These are phyloP conservation scores for Wallacemonas collosoma DNA, from an alignment of 208 protist species.

Conservation along the genomic window DNA sequence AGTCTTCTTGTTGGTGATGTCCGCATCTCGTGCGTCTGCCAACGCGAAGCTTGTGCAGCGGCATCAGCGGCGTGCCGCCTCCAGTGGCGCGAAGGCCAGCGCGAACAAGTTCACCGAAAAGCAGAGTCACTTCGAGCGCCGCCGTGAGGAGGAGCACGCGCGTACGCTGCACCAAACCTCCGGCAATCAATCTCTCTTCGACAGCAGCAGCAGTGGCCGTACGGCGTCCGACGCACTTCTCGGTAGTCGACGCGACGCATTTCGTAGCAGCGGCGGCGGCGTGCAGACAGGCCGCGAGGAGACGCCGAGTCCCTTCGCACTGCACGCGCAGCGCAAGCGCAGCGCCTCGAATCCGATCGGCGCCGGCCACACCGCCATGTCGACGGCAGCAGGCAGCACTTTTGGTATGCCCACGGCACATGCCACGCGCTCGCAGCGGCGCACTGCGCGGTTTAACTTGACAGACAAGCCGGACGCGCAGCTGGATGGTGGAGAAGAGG, in stretches of 20 bases:
- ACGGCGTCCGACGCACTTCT: conserved; percentile 13
- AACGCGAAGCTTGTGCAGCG: conserved; percentile 60
- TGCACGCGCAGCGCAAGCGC: conserved; percentile 12
- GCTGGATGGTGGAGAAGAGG: neutral
- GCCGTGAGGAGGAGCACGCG: conserved; percentile 70
- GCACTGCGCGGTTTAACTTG: conserved; percentile 42
- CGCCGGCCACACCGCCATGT: conserved; percentile 9
- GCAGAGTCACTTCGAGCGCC: conserved; percentile 79
- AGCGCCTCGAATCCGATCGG: conserved; percentile 7
- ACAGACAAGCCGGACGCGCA: neutral
- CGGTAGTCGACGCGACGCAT: neutral
- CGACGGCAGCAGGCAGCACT: conserved; percentile 26
- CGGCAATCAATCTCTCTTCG: conserved; percentile 12
- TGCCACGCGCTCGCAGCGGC: conserved; percentile 36
- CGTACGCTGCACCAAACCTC: conserved; percentile 26
- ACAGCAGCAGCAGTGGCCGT: conserved; percentile 16
- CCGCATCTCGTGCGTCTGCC: conserved; percentile 36
- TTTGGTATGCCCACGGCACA: conserved; percentile 9
- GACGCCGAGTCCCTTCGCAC: conserved; percentile 39
- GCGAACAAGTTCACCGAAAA: conserved; percentile 67
- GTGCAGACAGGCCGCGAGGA: conserved; percentile 13
- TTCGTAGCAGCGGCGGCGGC: conserved; percentile 15
- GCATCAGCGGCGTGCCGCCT: conserved; percentile 45
- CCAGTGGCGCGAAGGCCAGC: conserved; percentile 38
- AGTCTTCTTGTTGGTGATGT: conserved; percentile 18